These are phyloP conservation scores for Blastomyces percursus DNA, from an alignment of 2,329 filamentous ascomycete genomes.

Conservation along the genomic window DNA sequence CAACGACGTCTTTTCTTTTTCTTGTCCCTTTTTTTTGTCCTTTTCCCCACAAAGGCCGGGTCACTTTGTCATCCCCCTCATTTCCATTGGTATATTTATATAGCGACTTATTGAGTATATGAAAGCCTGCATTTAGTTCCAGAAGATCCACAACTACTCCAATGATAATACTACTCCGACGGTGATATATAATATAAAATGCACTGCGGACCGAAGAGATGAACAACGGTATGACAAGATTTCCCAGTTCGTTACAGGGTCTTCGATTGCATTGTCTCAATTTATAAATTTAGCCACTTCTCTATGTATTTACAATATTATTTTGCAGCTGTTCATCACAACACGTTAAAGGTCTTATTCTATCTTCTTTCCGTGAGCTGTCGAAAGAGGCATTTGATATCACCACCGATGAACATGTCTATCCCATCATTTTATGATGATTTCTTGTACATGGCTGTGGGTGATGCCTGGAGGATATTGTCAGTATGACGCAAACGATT, in stretches of 20 bases:
- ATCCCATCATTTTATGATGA: not conserved
- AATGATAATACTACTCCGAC: not conserved
- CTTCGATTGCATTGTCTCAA: not conserved
- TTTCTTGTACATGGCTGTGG: not conserved
- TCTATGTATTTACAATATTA: not conserved
- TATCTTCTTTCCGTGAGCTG: not conserved
- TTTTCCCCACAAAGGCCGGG: too few relatives aligned
- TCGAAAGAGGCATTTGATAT: not conserved
- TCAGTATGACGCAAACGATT: not conserved
- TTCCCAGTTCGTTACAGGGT: not conserved
- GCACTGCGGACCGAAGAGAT: not conserved
- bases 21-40: too few relatives aligned
- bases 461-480: not conserved
- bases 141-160: not conserved
- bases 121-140: not conserved
- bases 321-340: not conserved
- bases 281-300: not conserved
- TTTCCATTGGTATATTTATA: not conserved
- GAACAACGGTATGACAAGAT: not conserved
- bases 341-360: not conserved
- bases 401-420: not conserved
- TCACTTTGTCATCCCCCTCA: not conserved
- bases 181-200: not conserved
- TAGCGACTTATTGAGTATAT: not conserved
- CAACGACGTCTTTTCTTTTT: not conserved